phyloP scores from a whole-genome alignment of 495 filamentous ascomycete genomes.

The Lindgomyces ingoldianus region DNA sequence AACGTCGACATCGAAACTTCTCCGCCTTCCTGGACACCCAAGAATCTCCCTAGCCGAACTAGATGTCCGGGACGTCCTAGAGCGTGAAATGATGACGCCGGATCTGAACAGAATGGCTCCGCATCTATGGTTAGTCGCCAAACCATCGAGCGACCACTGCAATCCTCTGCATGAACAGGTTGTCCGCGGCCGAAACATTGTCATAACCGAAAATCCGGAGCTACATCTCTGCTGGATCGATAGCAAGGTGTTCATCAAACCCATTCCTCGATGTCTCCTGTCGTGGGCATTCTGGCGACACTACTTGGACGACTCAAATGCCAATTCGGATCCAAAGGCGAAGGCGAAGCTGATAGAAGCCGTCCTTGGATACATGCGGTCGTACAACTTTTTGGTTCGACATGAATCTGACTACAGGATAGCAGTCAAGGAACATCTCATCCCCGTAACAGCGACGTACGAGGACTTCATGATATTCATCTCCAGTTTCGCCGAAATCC shows the following conservation, averaged over 20 bases:
- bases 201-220: neutral
- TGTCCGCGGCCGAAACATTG: neutral
- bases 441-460: conserved; percentile 6
- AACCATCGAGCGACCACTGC: neutral
- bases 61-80: no score
- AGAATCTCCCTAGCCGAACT: no score
- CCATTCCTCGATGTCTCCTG: neutral
- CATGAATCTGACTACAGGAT: conserved; percentile 28
- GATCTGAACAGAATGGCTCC: neutral
- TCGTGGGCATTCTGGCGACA: neutral
- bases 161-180: neutral
- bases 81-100: no score
- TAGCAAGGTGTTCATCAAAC: neutral
- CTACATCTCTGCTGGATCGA: neutral
- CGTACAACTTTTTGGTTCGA: conserved; percentile 19
- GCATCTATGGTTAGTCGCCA: neutral
- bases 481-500: neutral
- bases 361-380: conserved; percentile 12
- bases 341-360: no score
- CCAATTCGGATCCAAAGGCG: neutral
- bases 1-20: no score
- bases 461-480: neutral
- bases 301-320: neutral
- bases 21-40: no score
- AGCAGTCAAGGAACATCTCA: conserved; percentile 3